Conservation (phyloP, 2,329 filamentous ascomycete species). For the Aureobasidium sp. region DNA sequence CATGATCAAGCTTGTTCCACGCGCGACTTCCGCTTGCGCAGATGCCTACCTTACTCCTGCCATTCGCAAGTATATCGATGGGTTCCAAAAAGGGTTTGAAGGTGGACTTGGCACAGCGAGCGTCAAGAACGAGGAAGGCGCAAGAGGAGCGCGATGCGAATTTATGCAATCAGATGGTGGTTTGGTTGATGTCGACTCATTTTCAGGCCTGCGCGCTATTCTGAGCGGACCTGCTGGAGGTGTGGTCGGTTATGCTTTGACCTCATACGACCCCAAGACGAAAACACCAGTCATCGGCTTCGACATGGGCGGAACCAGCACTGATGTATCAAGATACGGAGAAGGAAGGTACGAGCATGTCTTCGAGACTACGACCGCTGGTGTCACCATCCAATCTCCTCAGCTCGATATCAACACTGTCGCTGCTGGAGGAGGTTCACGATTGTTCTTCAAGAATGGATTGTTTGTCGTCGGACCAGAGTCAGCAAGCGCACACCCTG, state of each 20-base stretch:
- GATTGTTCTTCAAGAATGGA: slow-evolving; percentile 81
- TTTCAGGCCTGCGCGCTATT: slow-evolving; percentile 79
- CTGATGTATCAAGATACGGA: slow-evolving; percentile 76
- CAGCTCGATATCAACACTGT: slow-evolving; percentile 95
- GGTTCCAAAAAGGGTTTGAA: slow-evolving; percentile 73
- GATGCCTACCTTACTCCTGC: slow-evolving; percentile 75
- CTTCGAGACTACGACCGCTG: slow-evolving; percentile 88
- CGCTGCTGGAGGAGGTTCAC: slow-evolving; percentile 78
- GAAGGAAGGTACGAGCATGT: slow-evolving; percentile 85
- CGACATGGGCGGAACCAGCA: slow-evolving; percentile 92
- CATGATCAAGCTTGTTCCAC: slow-evolving; percentile 77
- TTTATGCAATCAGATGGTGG: slow-evolving; percentile 90
- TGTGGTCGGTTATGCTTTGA: slow-evolving; percentile 86
- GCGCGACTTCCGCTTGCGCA: slow-evolving; percentile 69
- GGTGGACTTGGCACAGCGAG: slow-evolving; percentile 72
- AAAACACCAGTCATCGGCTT: slow-evolving; percentile 86
- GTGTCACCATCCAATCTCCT: slow-evolving; percentile 88
- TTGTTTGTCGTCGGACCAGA: slow-evolving; percentile 87
- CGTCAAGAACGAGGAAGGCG: slow-evolving; percentile 58
- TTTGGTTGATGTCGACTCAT: slow-evolving; percentile 52
- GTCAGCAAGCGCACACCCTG: slow-evolving; percentile 80
- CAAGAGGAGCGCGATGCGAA: slow-evolving; percentile 73
- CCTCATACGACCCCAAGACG: slow-evolving; percentile 77
- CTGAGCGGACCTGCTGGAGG: slow-evolving; percentile 87
- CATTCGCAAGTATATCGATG: slow-evolving; percentile 69